phyloP scores from a whole-genome alignment of 306 rosid species.

The Castanopsis chinensis region DNA sequence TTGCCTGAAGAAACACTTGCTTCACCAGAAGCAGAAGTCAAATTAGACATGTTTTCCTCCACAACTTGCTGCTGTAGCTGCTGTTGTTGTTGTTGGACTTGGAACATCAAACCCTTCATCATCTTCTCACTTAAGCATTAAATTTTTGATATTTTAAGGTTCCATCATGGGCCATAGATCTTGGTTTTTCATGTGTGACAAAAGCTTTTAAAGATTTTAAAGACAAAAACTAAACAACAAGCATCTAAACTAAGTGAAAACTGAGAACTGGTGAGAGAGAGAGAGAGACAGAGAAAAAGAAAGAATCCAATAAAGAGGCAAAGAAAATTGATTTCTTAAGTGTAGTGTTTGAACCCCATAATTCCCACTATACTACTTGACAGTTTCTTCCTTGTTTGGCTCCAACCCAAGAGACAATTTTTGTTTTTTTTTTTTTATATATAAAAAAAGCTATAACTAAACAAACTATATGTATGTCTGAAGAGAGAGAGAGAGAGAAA shows the following conservation, averaged over 20 bases:
- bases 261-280: slow-evolving; percentile 19
- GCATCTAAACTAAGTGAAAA: slow-evolving; percentile 20
- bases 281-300: slow-evolving; percentile 19
- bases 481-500: slow-evolving; percentile 19
- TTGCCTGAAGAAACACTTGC: slow-evolving; percentile 87
- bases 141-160: slow-evolving; percentile 29
- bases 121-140: slow-evolving; percentile 22
- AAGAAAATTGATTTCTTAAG: slow-evolving; percentile 24
- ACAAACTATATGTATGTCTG: slow-evolving; percentile 18
- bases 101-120: slow-evolving; percentile 59
- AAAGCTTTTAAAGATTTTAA: slow-evolving; percentile 41
- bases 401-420: slow-evolving; percentile 76
- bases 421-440: slow-evolving; percentile 25
- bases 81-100: slow-evolving; percentile 32
- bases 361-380: slow-evolving; percentile 30
- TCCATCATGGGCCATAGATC: slow-evolving; percentile 41
- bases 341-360: slow-evolving; percentile 26
- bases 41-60: slow-evolving; percentile 89
- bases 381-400: slow-evolving; percentile 71
- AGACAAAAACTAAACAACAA: slow-evolving; percentile 23
- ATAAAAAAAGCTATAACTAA: slow-evolving; percentile 27
- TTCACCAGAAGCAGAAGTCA: slow-evolving; percentile 92
- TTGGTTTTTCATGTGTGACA: slow-evolving; percentile 35
- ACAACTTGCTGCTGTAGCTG: slow-evolving; percentile 37
- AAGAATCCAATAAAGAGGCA: slow-evolving; percentile 24